phyloP scores from a whole-genome alignment of 345 rosid genomes.

The Citrus reticulata region DNA sequence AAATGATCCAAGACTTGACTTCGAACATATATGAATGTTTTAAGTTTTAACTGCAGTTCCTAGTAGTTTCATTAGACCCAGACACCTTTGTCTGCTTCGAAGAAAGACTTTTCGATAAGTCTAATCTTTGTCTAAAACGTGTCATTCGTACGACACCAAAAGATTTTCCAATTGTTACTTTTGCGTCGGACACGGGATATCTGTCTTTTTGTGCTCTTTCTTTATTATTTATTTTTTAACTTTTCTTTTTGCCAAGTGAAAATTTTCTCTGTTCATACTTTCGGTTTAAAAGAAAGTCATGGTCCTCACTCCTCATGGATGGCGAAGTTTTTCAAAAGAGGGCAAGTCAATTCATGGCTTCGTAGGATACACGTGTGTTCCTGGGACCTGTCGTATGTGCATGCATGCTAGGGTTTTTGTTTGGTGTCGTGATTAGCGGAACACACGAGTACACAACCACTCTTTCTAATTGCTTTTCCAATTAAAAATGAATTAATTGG shows the following conservation, averaged over 20 bases:
- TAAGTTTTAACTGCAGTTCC: slow-evolving; percentile 5
- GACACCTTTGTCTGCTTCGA: background rate
- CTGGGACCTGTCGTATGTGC: background rate
- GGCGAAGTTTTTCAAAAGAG: background rate
- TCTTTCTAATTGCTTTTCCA: no score
- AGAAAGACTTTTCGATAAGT: background rate
- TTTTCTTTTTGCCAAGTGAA: background rate
- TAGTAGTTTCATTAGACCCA: slow-evolving; percentile 16
- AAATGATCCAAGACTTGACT: background rate
- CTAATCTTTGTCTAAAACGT: background rate
- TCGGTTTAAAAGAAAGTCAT: background rate
- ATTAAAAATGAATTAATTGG: background rate
- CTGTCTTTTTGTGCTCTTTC: background rate
- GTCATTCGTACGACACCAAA: background rate
- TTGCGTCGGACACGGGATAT: background rate
- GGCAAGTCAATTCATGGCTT: slow-evolving; percentile 5
- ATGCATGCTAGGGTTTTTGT: background rate
- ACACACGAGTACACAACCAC: background rate
- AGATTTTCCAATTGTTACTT: background rate
- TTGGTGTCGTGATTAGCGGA: background rate
- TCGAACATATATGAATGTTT: background rate
- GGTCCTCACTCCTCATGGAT: background rate
- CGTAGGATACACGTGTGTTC: slow-evolving; percentile 16
- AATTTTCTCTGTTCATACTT: slow-evolving; percentile 6
- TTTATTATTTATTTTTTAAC: background rate